These are phyloP conservation scores for Lichtheimia hyalospora DNA, from an alignment of 371 early-diverging fungal species.

Conservation along the genomic window DNA sequence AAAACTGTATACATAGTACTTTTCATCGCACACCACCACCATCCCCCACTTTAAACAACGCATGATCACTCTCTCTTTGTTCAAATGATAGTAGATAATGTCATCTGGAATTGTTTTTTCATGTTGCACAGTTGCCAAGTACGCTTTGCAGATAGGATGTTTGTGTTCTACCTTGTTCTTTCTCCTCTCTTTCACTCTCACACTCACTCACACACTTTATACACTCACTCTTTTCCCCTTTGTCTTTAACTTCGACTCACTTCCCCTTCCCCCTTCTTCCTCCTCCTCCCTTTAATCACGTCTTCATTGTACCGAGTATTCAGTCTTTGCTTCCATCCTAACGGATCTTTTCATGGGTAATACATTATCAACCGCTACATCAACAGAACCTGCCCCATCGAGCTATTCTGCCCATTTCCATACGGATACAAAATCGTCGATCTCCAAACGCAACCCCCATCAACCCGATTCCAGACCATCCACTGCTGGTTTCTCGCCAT, in stretches of 20 bases:
- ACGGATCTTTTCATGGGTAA: slow-evolving; percentile 12
- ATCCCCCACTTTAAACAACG: too few relatives aligned
- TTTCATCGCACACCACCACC: too few relatives aligned
- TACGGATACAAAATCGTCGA: neutral
- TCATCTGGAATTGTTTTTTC: neutral
- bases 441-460: slow-evolving; percentile 12
- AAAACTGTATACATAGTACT: too few relatives aligned
- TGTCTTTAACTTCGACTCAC: neutral
- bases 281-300: neutral
- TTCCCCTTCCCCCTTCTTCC: neutral
- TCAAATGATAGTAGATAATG: neutral
- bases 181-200: neutral
- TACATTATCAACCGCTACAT: slow-evolving; percentile 13
- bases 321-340: neutral
- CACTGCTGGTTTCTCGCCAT: slow-evolving; percentile 23
- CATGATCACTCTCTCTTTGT: neutral
- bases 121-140: neutral
- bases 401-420: neutral
- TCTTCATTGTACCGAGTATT: neutral
- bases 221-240: neutral
- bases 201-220: neutral
- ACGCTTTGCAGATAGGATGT: neutral
- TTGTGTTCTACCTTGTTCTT: neutral
- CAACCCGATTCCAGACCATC: slow-evolving; percentile 33
- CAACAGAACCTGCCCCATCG: slow-evolving; percentile 8